Evolutionary conservation across 352 stramenopile genomes (phyloP).

Genomic region (Pythium apleroticum): DNA sequence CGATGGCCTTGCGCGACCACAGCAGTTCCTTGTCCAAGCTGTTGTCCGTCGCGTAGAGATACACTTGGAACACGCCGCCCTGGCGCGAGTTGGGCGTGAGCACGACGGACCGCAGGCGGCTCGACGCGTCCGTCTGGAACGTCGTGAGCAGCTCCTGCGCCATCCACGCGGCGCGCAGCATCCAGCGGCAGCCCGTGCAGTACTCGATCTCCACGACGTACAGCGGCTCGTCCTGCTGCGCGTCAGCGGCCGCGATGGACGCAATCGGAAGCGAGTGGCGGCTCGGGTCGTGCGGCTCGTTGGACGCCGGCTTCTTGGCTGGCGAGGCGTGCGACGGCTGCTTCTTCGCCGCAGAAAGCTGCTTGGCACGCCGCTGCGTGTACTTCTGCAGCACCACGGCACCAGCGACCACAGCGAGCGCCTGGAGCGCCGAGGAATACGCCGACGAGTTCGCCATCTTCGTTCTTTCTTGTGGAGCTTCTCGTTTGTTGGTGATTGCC

Average conservation of each 20-base stretch:
- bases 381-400: conserved; percentile 51
- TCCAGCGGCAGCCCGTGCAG: conserved; percentile 90
- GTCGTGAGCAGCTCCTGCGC: conserved; percentile 92
- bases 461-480: background rate
- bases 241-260: conserved; percentile 7
- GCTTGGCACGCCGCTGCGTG: conserved; percentile 18
- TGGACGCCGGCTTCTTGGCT: background rate
- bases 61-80: conserved; percentile 71
- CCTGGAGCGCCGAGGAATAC: conserved; percentile 22
- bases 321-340: background rate
- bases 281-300: background rate
- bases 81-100: conserved; percentile 60
- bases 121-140: conserved; percentile 78
- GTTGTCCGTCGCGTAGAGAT: conserved; percentile 40
- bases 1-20: conserved; percentile 81
- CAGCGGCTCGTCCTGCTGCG: conserved; percentile 20
- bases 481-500: conserved; percentile 3
- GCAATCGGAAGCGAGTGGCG: conserved; percentile 20
- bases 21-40: conserved; percentile 59
- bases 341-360: conserved; percentile 11
- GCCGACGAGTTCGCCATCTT: conserved; percentile 10
- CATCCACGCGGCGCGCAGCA: conserved; percentile 88
- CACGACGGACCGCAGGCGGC: conserved; percentile 52
- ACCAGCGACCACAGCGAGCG: conserved; percentile 30
- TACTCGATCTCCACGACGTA: conserved; percentile 91